Conservation (phyloP, 352 stramenopile species). For the Blastocystis hominis region DNA sequence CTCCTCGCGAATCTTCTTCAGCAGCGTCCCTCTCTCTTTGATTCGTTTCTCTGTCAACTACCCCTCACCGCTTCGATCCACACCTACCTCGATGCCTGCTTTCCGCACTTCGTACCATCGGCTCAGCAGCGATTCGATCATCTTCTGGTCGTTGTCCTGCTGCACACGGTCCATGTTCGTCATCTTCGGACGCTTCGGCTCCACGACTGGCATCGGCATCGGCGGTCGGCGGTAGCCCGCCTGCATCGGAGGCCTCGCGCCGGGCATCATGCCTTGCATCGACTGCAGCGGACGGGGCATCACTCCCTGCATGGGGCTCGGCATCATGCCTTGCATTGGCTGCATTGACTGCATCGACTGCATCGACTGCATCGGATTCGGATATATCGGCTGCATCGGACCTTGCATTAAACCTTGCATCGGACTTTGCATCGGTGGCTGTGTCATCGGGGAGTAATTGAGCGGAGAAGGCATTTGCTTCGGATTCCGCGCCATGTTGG, state of each 20-base stretch:
- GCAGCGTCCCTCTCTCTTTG: neutral
- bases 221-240: neutral
- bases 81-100: neutral
- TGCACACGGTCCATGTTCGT: neutral
- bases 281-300: neutral
- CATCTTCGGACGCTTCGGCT: neutral
- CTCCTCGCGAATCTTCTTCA: neutral
- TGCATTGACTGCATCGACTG: too few species aligned
- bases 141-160: neutral
- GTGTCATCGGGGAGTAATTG: too few species aligned
- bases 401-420: too few species aligned
- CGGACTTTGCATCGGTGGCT: too few species aligned
- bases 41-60: conserved; percentile 6
- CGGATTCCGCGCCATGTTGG: too few species aligned
- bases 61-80: neutral
- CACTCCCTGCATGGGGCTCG: too few species aligned
- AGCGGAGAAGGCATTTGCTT: too few species aligned
- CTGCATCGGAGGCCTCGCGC: neutral
- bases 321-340: too few species aligned
- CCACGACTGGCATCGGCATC: neutral
- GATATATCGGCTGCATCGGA: too few species aligned
- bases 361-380: too few species aligned
- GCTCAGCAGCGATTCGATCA: neutral
- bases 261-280: neutral
- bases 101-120: neutral